Conservation (phyloP, 2,329 filamentous ascomycete species). For the Colletotrichum aenigma region DNA sequence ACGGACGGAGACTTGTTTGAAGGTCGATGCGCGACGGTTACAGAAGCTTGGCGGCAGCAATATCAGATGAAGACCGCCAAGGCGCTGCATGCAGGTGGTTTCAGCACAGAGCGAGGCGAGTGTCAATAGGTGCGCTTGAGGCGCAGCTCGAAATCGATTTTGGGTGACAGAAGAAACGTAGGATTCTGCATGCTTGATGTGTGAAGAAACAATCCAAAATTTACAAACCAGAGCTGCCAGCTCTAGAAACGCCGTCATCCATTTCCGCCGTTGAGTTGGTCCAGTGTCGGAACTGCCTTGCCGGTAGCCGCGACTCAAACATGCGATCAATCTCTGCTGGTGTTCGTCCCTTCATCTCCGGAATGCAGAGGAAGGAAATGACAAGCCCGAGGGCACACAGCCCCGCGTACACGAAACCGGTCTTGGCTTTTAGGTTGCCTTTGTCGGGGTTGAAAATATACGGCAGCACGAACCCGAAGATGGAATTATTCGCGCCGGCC, state of each 20-base stretch:
- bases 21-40: neutral
- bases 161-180: neutral
- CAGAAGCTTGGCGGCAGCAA: neutral
- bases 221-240: neutral
- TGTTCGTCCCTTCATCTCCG: constrained; percentile 56
- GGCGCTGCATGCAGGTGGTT: neutral
- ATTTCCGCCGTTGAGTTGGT: neutral
- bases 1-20: neutral
- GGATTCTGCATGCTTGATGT: neutral
- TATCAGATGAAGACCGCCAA: neutral
- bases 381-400: constrained; percentile 37
- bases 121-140: neutral
- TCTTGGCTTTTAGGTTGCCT: constrained; percentile 43
- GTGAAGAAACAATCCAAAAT: neutral
- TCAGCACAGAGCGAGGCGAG: neutral
- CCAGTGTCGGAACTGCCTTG: constrained; percentile 29
- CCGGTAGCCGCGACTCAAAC: constrained; percentile 32
- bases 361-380: constrained; percentile 49
- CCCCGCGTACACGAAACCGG: constrained; percentile 42
- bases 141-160: neutral
- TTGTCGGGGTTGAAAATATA: constrained; percentile 51
- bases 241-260: neutral
- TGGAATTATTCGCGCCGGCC: constrained; percentile 40
- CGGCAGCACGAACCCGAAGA: constrained; percentile 51
- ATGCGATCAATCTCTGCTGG: constrained; percentile 51